Evolutionary conservation across 352 stramenopile genomes (phyloP).

Genomic region (Stramenopiles sp.): DNA sequence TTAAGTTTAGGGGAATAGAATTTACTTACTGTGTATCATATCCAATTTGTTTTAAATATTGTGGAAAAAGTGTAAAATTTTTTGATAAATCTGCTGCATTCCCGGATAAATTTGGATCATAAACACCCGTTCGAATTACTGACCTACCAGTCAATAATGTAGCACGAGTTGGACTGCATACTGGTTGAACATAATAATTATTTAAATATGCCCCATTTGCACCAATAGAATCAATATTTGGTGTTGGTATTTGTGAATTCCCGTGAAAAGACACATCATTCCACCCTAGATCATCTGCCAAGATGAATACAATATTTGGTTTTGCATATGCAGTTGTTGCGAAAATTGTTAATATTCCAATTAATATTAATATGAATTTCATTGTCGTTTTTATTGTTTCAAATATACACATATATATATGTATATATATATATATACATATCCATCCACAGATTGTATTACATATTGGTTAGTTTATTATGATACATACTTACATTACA

Average conservation of each 20-base stretch:
- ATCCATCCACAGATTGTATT: too few species aligned
- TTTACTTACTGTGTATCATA: too few species aligned
- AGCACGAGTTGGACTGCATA: not conserved
- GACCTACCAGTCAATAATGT: not conserved
- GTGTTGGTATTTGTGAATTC: not conserved
- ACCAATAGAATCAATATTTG: slow-evolving; percentile 2
- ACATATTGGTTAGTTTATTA: too few species aligned
- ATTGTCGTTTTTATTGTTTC: too few species aligned
- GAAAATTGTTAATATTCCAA: too few species aligned
- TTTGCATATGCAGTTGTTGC: too few species aligned
- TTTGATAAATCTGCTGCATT: slow-evolving; percentile 15
- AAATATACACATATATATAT: too few species aligned
- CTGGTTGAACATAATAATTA: slow-evolving; percentile 10
- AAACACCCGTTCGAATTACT: not conserved
- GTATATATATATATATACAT: too few species aligned
- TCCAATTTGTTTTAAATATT: slow-evolving; percentile 21
- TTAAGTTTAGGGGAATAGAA: too few species aligned
- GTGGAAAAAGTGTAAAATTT: slow-evolving; percentile 20
- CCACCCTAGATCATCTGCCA: not conserved
- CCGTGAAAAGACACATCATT: not conserved
- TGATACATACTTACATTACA: too few species aligned
- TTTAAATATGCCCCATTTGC: not conserved
- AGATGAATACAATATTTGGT: slow-evolving; percentile 6
- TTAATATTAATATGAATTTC: too few species aligned
- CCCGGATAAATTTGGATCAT: not conserved